phyloP scores from a whole-genome alignment of 2,329 filamentous ascomycete genomes.

The Chrysoporthe austroafricana region DNA sequence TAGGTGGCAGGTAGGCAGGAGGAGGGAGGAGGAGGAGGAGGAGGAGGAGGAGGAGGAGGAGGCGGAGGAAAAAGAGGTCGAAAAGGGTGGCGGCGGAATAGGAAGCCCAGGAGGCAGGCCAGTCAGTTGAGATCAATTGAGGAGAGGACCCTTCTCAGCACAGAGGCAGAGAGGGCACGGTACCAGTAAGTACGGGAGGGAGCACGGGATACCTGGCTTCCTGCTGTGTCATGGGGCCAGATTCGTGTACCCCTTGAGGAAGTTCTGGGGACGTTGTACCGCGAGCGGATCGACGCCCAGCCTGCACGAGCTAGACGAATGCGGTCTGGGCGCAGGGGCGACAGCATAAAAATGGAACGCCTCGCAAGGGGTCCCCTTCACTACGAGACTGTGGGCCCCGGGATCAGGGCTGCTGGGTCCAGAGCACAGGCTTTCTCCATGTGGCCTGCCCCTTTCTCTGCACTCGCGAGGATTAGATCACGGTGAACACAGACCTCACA shows the following conservation, averaged over 20 bases:
- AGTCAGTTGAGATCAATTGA: neutral
- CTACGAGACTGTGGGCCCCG: constrained; percentile 1
- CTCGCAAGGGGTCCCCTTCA: constrained; percentile 14
- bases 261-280: constrained; percentile 1
- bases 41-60: neutral
- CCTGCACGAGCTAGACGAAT: neutral
- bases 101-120: neutral
- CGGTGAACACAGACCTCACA: neutral
- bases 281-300: constrained; percentile 11
- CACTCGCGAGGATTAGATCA: neutral
- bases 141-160: neutral
- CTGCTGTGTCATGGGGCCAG: constrained; percentile 14
- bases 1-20: neutral
- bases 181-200: too few relatives aligned
- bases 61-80: neutral
- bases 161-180: neutral
- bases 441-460: neutral
- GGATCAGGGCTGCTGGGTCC: neutral
- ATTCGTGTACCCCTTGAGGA: constrained; percentile 11
- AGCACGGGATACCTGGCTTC: constrained; percentile 13
- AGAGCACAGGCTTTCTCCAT: constrained; percentile 5
- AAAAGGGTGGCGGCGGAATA: neutral
- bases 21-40: neutral
- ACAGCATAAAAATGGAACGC: constrained; percentile 28
- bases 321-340: constrained; percentile 22